These are phyloP conservation scores for Sclerotinia borealis DNA, from an alignment of 2,329 filamentous ascomycete species.

Conservation along the genomic window DNA sequence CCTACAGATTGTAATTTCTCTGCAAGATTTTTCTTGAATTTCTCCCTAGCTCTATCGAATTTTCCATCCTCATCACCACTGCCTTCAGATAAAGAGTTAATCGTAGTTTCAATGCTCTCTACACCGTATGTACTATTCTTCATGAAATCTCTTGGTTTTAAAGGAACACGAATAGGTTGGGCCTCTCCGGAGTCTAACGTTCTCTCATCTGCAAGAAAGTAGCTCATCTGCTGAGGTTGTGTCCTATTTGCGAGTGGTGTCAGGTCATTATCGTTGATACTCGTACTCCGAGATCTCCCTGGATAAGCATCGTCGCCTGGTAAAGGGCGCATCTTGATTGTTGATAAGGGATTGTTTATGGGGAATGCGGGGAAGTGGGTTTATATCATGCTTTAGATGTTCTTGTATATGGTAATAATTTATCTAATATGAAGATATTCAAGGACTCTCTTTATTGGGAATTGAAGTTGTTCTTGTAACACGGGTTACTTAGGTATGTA, in stretches of 20 bases:
- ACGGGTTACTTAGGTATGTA: neutral
- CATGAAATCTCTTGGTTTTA: conserved; percentile 32
- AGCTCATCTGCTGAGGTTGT: conserved; percentile 43
- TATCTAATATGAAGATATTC: neutral
- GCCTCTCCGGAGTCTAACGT: conserved; percentile 39
- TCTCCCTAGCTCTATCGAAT: conserved; percentile 23
- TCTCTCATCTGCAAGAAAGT: conserved; percentile 46
- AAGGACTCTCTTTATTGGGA: neutral
- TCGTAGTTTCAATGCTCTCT: conserved; percentile 32
- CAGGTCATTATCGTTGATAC: conserved; percentile 34
- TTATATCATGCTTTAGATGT: conserved; percentile 18
- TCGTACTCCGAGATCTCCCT: conserved; percentile 36
- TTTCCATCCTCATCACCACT: conserved; percentile 28
- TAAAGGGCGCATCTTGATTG: conserved; percentile 39
- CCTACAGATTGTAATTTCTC: conserved; percentile 23
- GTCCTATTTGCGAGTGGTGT: conserved; percentile 33
- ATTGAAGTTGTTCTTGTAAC: neutral
- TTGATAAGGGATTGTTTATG: neutral
- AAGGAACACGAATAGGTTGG: conserved; percentile 27
- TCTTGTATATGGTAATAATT: neutral
- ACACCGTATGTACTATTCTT: conserved; percentile 33
- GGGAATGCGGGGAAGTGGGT: neutral
- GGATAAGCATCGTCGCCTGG: conserved; percentile 40
- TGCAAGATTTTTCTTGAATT: conserved; percentile 27
- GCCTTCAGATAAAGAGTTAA: conserved; percentile 28